Evolutionary conservation across 2,329 filamentous ascomycete genomes (phyloP).

Genomic region (Aspergillus calidoustus): DNA sequence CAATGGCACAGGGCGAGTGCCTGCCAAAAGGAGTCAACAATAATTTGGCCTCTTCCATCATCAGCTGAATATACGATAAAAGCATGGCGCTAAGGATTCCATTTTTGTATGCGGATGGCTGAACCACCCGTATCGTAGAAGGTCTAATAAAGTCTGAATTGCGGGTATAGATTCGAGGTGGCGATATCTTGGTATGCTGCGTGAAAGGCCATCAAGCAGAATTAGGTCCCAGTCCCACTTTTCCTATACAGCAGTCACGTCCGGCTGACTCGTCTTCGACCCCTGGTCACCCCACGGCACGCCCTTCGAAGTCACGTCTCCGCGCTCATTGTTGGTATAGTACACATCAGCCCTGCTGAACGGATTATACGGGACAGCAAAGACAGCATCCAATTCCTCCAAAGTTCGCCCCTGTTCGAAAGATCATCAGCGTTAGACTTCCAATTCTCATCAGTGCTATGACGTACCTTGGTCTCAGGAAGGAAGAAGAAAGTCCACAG

Average conservation of each 20-base stretch:
- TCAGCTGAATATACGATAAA: too few relatives aligned
- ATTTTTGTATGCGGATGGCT: too few relatives aligned
- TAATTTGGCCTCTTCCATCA: too few relatives aligned
- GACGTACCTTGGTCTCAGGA: not conserved
- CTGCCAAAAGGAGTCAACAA: too few relatives aligned
- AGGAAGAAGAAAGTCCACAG: conserved; percentile 1
- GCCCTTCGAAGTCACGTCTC: not conserved
- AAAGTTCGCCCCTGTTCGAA: not conserved
- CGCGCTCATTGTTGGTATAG: not conserved
- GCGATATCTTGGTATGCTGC: too few relatives aligned
- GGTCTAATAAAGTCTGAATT: too few relatives aligned
- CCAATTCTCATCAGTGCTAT: not conserved
- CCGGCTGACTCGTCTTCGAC: not conserved
- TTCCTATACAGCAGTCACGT: not conserved
- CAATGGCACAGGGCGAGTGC: too few relatives aligned
- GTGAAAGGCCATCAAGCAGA: too few relatives aligned
- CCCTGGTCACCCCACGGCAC: not conserved
- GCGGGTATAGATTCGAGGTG: too few relatives aligned
- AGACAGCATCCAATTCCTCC: conserved; percentile 1
- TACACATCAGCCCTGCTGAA: not conserved
- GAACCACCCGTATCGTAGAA: too few relatives aligned
- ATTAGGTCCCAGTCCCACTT: too few relatives aligned
- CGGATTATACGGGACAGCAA: not conserved
- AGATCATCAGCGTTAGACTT: not conserved
- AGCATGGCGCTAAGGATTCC: too few relatives aligned